Evolutionary conservation across 805 yeast genomes (phyloP).

Genomic region (Ogataea methylovora): DNA sequence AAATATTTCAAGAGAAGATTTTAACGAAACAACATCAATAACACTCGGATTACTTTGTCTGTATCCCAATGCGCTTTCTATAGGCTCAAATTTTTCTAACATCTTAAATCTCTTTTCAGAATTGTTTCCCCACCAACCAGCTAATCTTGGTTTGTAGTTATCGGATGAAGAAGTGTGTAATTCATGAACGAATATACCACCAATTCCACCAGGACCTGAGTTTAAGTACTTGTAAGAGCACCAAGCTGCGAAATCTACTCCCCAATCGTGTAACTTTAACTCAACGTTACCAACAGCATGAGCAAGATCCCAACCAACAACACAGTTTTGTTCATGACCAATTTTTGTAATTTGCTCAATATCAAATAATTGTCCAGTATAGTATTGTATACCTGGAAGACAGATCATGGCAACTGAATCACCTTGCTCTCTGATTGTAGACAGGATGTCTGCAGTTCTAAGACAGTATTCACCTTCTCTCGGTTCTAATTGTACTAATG

Average conservation of each 20-base stretch:
- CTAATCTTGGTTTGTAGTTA: conserved; percentile 56
- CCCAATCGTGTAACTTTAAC: conserved; percentile 75
- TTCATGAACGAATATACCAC: conserved; percentile 75
- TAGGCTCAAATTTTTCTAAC: conserved; percentile 73
- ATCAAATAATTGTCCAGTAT: conserved; percentile 84
- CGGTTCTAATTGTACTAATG: conserved; percentile 59
- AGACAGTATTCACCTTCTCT: conserved; percentile 49
- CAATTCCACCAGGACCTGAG: conserved; percentile 91
- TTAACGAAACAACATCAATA: conserved; percentile 69
- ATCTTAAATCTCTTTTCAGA: conserved; percentile 64
- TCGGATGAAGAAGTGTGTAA: conserved; percentile 23
- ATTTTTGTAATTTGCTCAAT: conserved; percentile 59
- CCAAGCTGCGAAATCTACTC: conserved; percentile 91
- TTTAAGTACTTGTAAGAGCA: conserved; percentile 89
- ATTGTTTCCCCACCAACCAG: conserved; percentile 98
- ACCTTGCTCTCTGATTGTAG: conserved; percentile 44
- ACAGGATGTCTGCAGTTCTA: conserved; percentile 55
- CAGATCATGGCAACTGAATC: conserved; percentile 66
- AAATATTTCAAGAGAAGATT: conserved; percentile 57
- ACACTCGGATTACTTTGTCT: conserved; percentile 90
- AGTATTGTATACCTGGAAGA: conserved; percentile 85
- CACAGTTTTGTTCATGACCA: conserved; percentile 49
- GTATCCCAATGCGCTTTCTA: conserved; percentile 79
- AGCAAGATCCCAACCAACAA: conserved; percentile 93
- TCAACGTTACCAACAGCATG: conserved; percentile 90